Base-by-base conservation (phyloP, 2,329 filamentous ascomycete genomes). In the Beauveria medogensis region DNA sequence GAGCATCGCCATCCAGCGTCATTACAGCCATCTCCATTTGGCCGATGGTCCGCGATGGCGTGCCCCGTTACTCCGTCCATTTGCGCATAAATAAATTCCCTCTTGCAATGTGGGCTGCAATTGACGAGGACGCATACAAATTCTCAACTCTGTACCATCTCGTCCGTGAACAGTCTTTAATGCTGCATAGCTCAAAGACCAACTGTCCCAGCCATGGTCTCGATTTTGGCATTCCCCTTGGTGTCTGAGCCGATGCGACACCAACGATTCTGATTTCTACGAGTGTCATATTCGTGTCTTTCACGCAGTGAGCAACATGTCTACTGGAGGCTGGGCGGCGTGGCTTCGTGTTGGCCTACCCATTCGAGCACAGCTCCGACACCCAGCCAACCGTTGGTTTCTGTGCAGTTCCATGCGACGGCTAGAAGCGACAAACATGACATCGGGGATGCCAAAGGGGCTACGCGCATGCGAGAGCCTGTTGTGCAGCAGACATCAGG, bases 1-100 rank as follows among this genome's bases (percentile, higher is more conserved):
- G 55, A 57, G 55, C 44, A 26, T 57, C 55, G 55, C 55, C 55
- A 20, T 9, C 46, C 34, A 30, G 10, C 18, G 26, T 20, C 16
- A 54, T 41, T 34, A 18, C 22, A 50, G 16, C n/a, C 55, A 24
- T 50, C 30, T 57, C 30, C 55, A 41, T 57, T 26, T n/a, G n/a
- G 55, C 55, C 55, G 55, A 57, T 41, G 55, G 55, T 22, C 55
- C 55, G 55, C n/a, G 22, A 50, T 57, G 20, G 55, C 55, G 55
- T 57, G 55, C 43, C 30, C 48, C 44, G 22, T 57, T 50, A 40
- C 55, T 10, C 34, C 5, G 34, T 37, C 34, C 34, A 16, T 50
- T 50, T 50, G 28, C 44, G 44, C 20, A 41, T 57, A n/a, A 41
- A 57, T 37, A 41, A 40, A 43, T 54, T 30, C 16, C 7, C 34